A percentile compares a stretch with the other conserved stretches of the same genome.
Conservation (phyloP, 1,139 yeast species). For the Hansenula anomala region DNA sequence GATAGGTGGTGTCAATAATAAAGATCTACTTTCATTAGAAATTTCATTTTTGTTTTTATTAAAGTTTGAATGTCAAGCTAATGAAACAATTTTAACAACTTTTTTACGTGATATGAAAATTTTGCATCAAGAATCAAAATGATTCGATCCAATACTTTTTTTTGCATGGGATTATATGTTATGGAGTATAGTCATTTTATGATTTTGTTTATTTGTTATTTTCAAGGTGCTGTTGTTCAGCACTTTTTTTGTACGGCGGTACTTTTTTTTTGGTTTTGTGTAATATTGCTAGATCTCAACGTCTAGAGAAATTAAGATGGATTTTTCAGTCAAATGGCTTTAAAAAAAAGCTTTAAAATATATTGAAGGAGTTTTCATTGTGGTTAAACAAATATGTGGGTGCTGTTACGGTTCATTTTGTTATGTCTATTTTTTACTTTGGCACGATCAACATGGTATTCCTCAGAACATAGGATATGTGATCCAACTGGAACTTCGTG, state of each 20-base stretch:
- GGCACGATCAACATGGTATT: neutral
- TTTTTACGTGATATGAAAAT: conserved; percentile 8
- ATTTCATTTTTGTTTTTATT: conserved; percentile 37
- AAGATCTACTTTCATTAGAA: conserved; percentile 42
- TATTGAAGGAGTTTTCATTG: too few relatives aligned
- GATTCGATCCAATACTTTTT: too few relatives aligned
- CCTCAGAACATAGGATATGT: conserved; percentile 8
- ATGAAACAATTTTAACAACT: conserved; percentile 3
- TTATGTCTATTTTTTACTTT: neutral
- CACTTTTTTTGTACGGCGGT: too few relatives aligned
- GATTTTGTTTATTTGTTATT: too few relatives aligned
- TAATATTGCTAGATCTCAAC: too few relatives aligned
- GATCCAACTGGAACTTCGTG: conserved; percentile 3
- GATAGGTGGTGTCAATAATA: conserved; percentile 44
- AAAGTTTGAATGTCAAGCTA: conserved; percentile 26
- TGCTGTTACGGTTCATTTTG: neutral
- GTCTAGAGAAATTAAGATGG: too few relatives aligned
- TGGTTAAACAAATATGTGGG: neutral
- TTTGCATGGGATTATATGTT: too few relatives aligned
- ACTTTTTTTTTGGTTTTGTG: too few relatives aligned
- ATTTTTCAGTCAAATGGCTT: too few relatives aligned
- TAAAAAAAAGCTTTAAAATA: too few relatives aligned
- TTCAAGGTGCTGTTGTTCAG: too few relatives aligned
- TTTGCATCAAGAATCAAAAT: conserved; percentile 1
- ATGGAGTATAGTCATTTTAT: too few relatives aligned